Percentiles rank a stretch among this genome's conserved stretches.
phyloP scores from a whole-genome alignment of 768 basidiomycete species.

The Podaxis rugospora region DNA sequence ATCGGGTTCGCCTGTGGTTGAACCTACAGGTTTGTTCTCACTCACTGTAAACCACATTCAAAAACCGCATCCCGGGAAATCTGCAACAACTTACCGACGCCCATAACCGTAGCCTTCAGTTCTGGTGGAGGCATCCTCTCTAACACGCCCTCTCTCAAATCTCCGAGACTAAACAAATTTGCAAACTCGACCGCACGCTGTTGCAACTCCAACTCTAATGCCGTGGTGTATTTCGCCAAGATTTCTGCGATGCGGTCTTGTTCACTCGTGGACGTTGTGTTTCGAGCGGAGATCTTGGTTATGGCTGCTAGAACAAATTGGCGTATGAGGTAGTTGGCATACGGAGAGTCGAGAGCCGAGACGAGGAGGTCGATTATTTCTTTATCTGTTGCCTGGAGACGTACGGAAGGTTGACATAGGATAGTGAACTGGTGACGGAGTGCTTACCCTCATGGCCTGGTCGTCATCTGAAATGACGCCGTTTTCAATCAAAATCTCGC shows the following conservation, averaged over 20 bases:
- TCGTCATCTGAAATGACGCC: constrained; percentile 70
- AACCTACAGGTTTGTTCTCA: constrained; percentile 95
- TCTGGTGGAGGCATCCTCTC: constrained; percentile 99
- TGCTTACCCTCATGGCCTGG: constrained; percentile 55
- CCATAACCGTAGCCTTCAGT: constrained; percentile 95
- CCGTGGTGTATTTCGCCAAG: constrained; percentile 78
- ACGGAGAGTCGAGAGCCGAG: constrained; percentile 88
- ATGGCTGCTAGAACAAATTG: constrained; percentile 90
- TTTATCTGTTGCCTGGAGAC: constrained; percentile 63
- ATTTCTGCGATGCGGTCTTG: constrained; percentile 78
- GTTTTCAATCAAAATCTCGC: constrained; percentile 83
- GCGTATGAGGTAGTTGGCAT: constrained; percentile 84
- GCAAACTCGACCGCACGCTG: constrained; percentile 96
- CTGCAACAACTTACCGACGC: constrained; percentile 55
- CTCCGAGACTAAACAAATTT: constrained; percentile 72
- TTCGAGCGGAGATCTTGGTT: constrained; percentile 86
- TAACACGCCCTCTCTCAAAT: constrained; percentile 78
- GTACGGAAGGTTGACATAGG: background rate
- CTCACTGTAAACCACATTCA: constrained; percentile 52
- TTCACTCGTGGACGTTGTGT: constrained; percentile 58
- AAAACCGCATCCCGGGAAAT: background rate
- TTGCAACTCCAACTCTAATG: constrained; percentile 91
- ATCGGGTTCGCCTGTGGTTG: constrained; percentile 64
- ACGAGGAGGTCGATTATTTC: constrained; percentile 85
- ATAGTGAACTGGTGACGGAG: background rate